phyloP scores from a whole-genome alignment of 192 early-diverging fungal species.

The Mortierella hygrophila region DNA sequence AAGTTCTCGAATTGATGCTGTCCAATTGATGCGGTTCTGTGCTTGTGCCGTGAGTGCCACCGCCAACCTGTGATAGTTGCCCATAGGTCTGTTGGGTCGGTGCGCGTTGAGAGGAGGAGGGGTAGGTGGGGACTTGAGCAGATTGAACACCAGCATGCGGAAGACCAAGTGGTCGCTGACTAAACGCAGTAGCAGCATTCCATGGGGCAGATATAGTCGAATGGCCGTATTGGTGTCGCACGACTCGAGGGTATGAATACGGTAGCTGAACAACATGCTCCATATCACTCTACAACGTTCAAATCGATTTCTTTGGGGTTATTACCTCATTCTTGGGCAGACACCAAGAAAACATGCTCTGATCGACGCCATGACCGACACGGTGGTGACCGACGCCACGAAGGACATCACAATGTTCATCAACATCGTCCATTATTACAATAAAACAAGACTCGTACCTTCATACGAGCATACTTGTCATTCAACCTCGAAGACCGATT shows the following conservation, averaged over 20 bases:
- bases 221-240: background rate
- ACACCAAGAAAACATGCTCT: no score
- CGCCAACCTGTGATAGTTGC: background rate
- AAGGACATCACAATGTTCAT: background rate
- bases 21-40: background rate
- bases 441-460: background rate
- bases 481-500: slow-evolving; percentile 1
- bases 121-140: no score
- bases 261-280: background rate
- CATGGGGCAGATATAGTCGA: background rate
- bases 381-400: background rate
- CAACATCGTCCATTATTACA: background rate
- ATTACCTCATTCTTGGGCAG: no score
- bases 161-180: no score
- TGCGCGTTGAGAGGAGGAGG: no score
- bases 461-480: slow-evolving; percentile 12
- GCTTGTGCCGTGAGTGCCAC: background rate
- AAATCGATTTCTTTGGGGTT: no score
- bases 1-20: background rate
- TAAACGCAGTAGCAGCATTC: background rate
- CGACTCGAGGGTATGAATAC: background rate
- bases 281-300: background rate
- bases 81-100: background rate
- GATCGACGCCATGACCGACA: background rate
- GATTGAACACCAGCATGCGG: no score